Evolutionary conservation across 257 asterid genomes (phyloP).

Genomic region (Solanum neorickii): DNA sequence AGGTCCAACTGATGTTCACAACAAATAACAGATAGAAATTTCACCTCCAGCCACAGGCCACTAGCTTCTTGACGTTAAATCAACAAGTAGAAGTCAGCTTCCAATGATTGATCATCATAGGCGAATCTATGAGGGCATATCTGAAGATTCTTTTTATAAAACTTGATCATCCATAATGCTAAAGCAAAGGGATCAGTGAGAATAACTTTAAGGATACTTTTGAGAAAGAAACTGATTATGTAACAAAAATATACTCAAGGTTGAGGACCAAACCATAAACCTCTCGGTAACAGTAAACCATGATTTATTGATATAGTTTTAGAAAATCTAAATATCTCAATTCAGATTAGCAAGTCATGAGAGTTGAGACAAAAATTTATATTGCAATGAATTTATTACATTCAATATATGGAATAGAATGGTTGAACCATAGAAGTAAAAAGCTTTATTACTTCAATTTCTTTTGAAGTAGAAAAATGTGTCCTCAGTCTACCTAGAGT

Average conservation of each 20-base stretch:
- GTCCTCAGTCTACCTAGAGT: neutral
- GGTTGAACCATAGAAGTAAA: neutral
- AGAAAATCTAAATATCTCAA: no score
- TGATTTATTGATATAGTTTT: neutral
- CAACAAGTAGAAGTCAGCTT: neutral
- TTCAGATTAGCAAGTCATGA: no score
- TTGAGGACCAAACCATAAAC: neutral
- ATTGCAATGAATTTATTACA: neutral
- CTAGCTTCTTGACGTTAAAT: neutral
- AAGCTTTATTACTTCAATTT: neutral
- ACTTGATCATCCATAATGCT: neutral
- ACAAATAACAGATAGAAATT: neutral
- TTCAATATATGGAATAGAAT: neutral
- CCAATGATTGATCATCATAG: neutral
- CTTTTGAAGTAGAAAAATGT: neutral
- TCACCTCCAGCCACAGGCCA: neutral
- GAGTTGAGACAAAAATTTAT: neutral
- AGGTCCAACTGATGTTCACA: neutral
- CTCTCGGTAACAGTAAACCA: neutral
- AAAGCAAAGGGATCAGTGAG: neutral
- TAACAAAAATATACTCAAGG: neutral
- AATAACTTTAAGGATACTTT: neutral
- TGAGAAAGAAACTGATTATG: neutral
- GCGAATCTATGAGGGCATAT: neutral
- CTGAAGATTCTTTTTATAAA: neutral